Base-by-base conservation (phyloP, 257 asterid genomes). In the Galeopsis tetrahit region DNA sequence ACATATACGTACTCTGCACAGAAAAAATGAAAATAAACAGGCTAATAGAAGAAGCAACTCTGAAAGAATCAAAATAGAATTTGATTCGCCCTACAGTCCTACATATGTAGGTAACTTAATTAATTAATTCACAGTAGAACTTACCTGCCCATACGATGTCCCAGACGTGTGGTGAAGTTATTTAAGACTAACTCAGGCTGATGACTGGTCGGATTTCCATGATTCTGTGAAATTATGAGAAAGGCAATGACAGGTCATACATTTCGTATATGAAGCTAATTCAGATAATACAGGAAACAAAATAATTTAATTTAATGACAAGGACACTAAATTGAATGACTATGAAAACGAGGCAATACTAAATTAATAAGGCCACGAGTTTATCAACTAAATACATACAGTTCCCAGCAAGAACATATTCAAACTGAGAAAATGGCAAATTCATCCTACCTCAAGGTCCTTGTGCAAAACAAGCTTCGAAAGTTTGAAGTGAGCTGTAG, bases 401-500 rank as follows among this genome's bases (percentile, higher is more conserved):
- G 36, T 11, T 39, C 61, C 10, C 0, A 9, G 5, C 1, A 75
- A 42, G 32, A 43, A 48, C 46, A 63, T 38, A 5, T 38, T 38
- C 42, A 32, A 31, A 32, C 21, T 2, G 38, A 73, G 74, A 71
- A 43, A 38, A 44, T 4, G 48, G 46, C 4, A 10, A 66, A 66
- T 33, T 33, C 56, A 44, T 4, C 69, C 10, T 51, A 92, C 98
- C 97, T 94, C 91, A 56, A 94, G 76, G 80, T 94, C 96, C 84
- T 94, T 91, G 64, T 87, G 90, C 83, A 94, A 77, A 73, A 82
- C 87, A 78, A 91, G 91, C 53, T 77, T 88, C 33, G 96, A 89
- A 35, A 93, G 93, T 85, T 89, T 93, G 85, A 93, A 91, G 83
- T 93, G 97, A 34, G 97, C 98, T 69, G 96, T 93, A 39, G 98